Evolutionary conservation across 805 yeast species (phyloP).

Genomic region (Metschnikowia orientalis): DNA sequence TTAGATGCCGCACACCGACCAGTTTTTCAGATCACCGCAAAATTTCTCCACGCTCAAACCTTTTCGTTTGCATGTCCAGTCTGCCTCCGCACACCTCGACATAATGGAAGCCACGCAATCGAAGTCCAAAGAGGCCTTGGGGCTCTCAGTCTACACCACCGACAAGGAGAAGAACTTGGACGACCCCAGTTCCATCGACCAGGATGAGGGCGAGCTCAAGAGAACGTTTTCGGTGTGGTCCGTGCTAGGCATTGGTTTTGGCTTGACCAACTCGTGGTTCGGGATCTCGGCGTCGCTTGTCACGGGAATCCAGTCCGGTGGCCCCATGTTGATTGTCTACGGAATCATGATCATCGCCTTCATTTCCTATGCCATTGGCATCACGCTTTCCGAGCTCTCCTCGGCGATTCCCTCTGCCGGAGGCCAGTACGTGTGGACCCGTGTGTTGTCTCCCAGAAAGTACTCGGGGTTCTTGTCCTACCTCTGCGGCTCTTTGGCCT

Average conservation of each 20-base stretch:
- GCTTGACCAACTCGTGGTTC: slow-evolving; percentile 41
- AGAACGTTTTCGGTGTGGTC: slow-evolving; percentile 39
- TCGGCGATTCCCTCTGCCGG: slow-evolving; percentile 41
- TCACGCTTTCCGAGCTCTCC: slow-evolving; percentile 37
- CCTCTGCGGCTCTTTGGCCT: slow-evolving; percentile 37
- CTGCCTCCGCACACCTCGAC: no score
- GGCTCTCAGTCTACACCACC: slow-evolving; percentile 10
- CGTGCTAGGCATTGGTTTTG: slow-evolving; percentile 38
- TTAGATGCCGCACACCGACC: no score
- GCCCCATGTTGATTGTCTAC: slow-evolving; percentile 38
- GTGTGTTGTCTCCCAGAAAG: slow-evolving; percentile 36
- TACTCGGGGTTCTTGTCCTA: slow-evolving; percentile 36
- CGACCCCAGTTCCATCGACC: slow-evolving; percentile 7
- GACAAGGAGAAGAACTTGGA: slow-evolving; percentile 13
- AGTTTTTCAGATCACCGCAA: no score
- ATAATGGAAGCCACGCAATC: slow-evolving; percentile 4
- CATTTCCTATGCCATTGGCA: slow-evolving; percentile 35
- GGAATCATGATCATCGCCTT: slow-evolving; percentile 37
- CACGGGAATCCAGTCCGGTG: slow-evolving; percentile 41
- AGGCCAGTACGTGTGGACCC: slow-evolving; percentile 42
- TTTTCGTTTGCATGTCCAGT: no score
- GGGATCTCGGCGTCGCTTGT: slow-evolving; percentile 39
- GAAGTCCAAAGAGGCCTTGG: slow-evolving; percentile 10
- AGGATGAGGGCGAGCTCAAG: slow-evolving; percentile 22
- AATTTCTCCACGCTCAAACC: no score